These are phyloP conservation scores for Russula sp. DNA, from an alignment of 768 basidiomycete species.

Conservation along the genomic window DNA sequence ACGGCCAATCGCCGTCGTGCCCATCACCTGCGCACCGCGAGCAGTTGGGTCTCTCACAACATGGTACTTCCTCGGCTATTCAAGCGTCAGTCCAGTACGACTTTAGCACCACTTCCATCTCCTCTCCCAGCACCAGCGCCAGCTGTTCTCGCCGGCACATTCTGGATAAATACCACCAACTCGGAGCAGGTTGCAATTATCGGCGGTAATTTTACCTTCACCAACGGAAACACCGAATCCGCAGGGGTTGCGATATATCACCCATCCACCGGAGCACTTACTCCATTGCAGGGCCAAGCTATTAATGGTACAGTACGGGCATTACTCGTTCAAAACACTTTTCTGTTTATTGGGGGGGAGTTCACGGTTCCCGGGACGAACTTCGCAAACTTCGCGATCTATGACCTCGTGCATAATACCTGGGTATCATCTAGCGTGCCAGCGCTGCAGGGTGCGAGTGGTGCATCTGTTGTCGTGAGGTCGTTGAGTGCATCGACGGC, in stretches of 20 bases:
- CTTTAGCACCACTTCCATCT: conserved; percentile 47
- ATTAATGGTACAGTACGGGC: conserved; percentile 70
- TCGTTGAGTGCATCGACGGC: conserved; percentile 59
- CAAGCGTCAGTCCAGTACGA: conserved; percentile 43
- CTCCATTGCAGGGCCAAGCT: conserved; percentile 51
- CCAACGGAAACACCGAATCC: conserved; percentile 31
- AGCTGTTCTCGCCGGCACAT: conserved; percentile 76
- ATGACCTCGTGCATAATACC: conserved; percentile 57
- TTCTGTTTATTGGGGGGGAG: conserved; percentile 78
- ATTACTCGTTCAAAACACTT: conserved; percentile 63
- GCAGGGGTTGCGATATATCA: conserved; percentile 71
- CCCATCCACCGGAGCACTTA: conserved; percentile 38
- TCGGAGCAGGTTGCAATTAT: conserved; percentile 63
- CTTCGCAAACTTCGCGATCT: conserved; percentile 68
- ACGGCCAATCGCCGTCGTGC: conserved; percentile 34
- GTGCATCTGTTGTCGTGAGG: conserved; percentile 55
- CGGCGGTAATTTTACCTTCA: conserved; percentile 84
- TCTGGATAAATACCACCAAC: conserved; percentile 79
- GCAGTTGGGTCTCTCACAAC: conserved; percentile 43
- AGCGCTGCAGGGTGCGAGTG: conserved; percentile 49
- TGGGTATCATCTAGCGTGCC: conserved; percentile 59
- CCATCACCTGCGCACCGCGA: conserved; percentile 31
- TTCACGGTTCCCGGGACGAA: conserved; percentile 55
- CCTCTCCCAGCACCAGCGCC: conserved; percentile 56
- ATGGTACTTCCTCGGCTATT: conserved; percentile 39